Base-by-base conservation (phyloP, 495 filamentous ascomycete genomes). In the Bryoglossum gracile region DNA sequence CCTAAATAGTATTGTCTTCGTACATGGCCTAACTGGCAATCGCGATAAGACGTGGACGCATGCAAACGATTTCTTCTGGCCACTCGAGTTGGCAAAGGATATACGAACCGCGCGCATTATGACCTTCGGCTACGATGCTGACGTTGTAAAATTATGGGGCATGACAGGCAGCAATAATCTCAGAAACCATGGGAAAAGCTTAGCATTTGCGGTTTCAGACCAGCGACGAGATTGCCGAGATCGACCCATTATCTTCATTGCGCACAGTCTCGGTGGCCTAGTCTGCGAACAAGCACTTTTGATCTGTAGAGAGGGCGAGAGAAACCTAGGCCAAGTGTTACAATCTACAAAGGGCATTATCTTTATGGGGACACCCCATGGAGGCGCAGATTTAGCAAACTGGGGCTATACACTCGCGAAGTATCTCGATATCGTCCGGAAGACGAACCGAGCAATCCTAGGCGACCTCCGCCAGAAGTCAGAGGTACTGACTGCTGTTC, bases 261-360 rank as follows among this genome's bases (percentile, higher is more conserved):
- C 56, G 1, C 74, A 79, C 55, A 76, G 72, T 49, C 62, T 77
- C 2, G 72, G 75, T n/a, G 75, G 73, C 0, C 65, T 76, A 19
- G 56, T 78, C 16, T 68, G 74, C 23, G 75, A 75, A 35, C 64
- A 58, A 30, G 47, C 47, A 24, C 39, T 59, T 53, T 14, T 57
- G 14, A 21, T 21, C 6, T 59, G 48, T n/a, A 35, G 42, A 23
- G 44, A 50, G 18, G 24, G 34, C 18, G 46, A 47, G 41, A 32
- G 22, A 24, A 46, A 55, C 50, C 26, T 50, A 30, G 10, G 43
- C 34, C 13, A 50, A 41, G 39, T 50, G 24, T 46, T 55, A 19
- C 24, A 46, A 40, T 13, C 33, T 36, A 55, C 35, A 18, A 30
- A 8, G 8, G 52, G 34, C 10, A 46, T 54, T 22, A 45, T 40